A percentile compares a stretch with the other conserved stretches of the same genome.
These are phyloP conservation scores for Sistotremastrum niveocremeum DNA, from an alignment of 768 basidiomycete genomes.

Conservation along the genomic window DNA sequence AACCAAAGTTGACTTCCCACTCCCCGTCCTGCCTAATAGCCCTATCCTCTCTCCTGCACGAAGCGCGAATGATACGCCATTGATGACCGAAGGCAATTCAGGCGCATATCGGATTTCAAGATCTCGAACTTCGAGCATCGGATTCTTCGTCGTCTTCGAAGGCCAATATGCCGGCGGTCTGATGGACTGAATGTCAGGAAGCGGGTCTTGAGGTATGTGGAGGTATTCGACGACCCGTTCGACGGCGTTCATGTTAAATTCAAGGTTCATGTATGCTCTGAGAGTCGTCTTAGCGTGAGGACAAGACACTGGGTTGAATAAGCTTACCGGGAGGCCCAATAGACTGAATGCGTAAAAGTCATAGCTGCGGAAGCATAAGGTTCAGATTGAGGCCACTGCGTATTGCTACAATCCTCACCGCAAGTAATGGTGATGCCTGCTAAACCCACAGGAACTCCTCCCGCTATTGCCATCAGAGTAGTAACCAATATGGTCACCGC, in stretches of 20 bases:
- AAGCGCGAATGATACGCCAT: conserved; percentile 59
- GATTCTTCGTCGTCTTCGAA: conserved; percentile 38
- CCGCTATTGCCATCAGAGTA: conserved; percentile 60
- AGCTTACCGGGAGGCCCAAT: conserved; percentile 32
- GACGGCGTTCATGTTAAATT: conserved; percentile 37
- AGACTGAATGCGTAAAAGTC: conserved; percentile 38
- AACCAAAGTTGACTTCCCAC: conserved; percentile 69
- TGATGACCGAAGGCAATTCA: conserved; percentile 70
- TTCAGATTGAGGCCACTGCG: too few species aligned
- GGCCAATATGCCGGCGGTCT: conserved; percentile 92
- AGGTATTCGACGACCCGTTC: conserved; percentile 90
- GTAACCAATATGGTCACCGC: conserved; percentile 62
- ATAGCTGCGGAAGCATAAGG: conserved; percentile 58
- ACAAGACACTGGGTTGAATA: conserved; percentile 46
- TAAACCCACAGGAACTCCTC: conserved; percentile 15
- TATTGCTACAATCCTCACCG: conserved; percentile 4
- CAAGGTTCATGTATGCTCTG: conserved; percentile 7
- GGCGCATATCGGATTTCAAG: conserved; percentile 73
- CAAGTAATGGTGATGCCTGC: conserved; percentile 9
- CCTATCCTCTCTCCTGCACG: conserved; percentile 65
- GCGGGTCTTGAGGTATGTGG: conserved; percentile 78
- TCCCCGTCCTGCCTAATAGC: conserved; percentile 63
- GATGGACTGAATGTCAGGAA: conserved; percentile 55
- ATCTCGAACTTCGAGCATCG: conserved; percentile 57
- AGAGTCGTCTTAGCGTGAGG: conserved; percentile 30